Conservation (phyloP, 2,329 filamentous ascomycete genomes). For the Coniosporium tulheliwenetii region DNA sequence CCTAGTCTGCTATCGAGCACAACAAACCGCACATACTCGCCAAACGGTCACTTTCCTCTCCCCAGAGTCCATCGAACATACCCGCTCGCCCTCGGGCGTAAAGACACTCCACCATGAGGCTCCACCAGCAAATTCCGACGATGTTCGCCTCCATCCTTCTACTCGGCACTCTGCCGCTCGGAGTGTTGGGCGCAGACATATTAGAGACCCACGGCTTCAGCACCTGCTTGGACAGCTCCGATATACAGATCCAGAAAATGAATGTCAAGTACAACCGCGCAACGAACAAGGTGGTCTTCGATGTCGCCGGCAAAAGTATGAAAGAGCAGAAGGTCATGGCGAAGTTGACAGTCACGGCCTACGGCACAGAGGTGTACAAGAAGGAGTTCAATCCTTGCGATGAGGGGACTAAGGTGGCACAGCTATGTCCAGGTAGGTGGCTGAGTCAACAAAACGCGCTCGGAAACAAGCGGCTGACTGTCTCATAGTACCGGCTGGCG, state of each 20-base stretch:
- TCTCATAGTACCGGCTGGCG: slow-evolving; percentile 50
- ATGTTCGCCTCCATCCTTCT: slow-evolving; percentile 9
- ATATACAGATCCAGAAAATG: slow-evolving; percentile 56
- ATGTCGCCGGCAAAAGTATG: slow-evolving; percentile 63
- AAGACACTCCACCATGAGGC: background rate
- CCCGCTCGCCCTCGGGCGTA: too few relatives aligned
- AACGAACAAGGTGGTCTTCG: slow-evolving; percentile 59
- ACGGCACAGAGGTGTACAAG: slow-evolving; percentile 66
- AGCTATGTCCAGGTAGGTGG: slow-evolving; percentile 64
- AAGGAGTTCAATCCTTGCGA: slow-evolving; percentile 76
- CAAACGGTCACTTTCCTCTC: too few relatives aligned
- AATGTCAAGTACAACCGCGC: slow-evolving; percentile 66
- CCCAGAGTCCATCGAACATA: too few relatives aligned
- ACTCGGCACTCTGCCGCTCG: slow-evolving; percentile 20
- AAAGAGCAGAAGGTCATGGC: slow-evolving; percentile 69
- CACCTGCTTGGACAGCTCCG: slow-evolving; percentile 45
- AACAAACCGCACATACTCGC: too few relatives aligned
- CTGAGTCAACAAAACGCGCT: background rate
- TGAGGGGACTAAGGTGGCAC: slow-evolving; percentile 44
- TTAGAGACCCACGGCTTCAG: slow-evolving; percentile 70
- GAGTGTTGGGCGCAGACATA: slow-evolving; percentile 50
- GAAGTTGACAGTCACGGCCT: slow-evolving; percentile 60
- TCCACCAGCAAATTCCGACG: background rate
- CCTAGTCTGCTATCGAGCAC: too few relatives aligned
- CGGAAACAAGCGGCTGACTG: slow-evolving; percentile 8